Conservation (phyloP, 225 moss, liverwort and hornwort species). For the Thuidium tamariscinum region DNA sequence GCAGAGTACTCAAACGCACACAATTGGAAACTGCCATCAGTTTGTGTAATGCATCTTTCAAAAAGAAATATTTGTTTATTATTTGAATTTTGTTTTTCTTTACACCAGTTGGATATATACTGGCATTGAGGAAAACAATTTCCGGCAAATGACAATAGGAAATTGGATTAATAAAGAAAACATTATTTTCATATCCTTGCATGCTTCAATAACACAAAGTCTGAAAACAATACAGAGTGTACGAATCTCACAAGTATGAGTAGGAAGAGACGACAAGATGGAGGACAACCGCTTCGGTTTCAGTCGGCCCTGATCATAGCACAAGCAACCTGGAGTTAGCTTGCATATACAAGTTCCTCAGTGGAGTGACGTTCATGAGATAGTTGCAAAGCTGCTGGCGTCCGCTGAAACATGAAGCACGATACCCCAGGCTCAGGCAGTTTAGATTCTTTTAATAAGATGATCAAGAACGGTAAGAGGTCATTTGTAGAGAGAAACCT, state of each 20-base stretch:
- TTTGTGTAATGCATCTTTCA: not conserved
- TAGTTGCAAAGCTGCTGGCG: not conserved
- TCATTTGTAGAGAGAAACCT: not conserved
- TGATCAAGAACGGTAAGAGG: not conserved
- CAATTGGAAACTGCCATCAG: not conserved
- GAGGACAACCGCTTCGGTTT: slow-evolving; percentile 39
- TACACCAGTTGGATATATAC: not conserved
- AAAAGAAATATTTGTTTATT: too few relatives aligned
- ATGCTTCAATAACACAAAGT: not conserved
- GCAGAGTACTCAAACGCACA: not conserved
- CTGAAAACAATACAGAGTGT: not conserved
- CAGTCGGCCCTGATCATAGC: slow-evolving; percentile 31
- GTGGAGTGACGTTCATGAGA: not conserved
- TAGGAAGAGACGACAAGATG: slow-evolving; percentile 34
- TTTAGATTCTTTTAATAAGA: not conserved
- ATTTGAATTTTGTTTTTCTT: not conserved
- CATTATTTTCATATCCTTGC: not conserved
- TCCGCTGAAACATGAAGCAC: not conserved
- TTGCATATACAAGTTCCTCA: not conserved
- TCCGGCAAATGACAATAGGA: not conserved
- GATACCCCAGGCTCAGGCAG: not conserved
- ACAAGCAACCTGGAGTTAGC: slow-evolving; percentile 4
- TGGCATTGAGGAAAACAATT: not conserved
- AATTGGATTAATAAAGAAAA: not conserved
- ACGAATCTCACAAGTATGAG: slow-evolving; percentile 24